Evolutionary conservation across 106 monocot genomes (phyloP).

Genomic region (Chionographis japonica): DNA sequence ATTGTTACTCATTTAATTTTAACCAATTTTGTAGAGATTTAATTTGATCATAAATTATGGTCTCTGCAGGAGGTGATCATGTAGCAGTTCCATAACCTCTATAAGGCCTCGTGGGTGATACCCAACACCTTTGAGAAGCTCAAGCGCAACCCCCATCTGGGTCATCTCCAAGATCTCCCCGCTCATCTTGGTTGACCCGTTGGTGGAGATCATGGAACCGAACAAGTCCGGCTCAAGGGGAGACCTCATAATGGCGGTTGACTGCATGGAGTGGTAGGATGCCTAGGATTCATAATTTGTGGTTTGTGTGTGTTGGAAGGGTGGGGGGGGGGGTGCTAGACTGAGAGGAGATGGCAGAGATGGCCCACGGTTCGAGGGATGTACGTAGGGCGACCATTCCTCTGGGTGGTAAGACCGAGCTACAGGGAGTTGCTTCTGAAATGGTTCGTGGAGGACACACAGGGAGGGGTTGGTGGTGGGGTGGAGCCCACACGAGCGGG

Average conservation of each 20-base stretch:
- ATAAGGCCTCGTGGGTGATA: slow-evolving; percentile 36
- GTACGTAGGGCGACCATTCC: slow-evolving; percentile 41
- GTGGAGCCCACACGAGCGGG: slow-evolving; percentile 65
- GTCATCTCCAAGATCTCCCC: slow-evolving; percentile 18
- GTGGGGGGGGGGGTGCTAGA: slow-evolving; percentile 49
- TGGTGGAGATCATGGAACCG: slow-evolving; percentile 5
- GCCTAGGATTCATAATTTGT: slow-evolving; percentile 28
- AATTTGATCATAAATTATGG: slow-evolving; percentile 36
- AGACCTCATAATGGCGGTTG: slow-evolving; percentile 19
- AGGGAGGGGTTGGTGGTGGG: slow-evolving; percentile 42
- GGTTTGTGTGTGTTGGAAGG: slow-evolving; percentile 58
- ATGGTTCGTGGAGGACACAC: slow-evolving; percentile 35
- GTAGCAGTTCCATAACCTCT: slow-evolving; percentile 30
- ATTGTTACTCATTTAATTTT: too few relatives aligned
- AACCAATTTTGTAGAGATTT: too few relatives aligned
- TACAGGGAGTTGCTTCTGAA: slow-evolving; percentile 23
- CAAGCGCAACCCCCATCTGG: slow-evolving; percentile 24
- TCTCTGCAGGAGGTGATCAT: slow-evolving; percentile 23
- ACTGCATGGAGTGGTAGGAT: slow-evolving; percentile 57
- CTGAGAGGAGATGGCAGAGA: slow-evolving; percentile 47
- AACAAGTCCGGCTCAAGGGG: slow-evolving; percentile 1
- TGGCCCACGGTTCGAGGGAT: slow-evolving; percentile 42
- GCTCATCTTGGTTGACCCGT: slow-evolving; percentile 39
- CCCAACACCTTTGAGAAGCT: slow-evolving; percentile 48
- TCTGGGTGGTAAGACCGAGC: slow-evolving; percentile 72